Conservation (phyloP, 179 eudicot genomes). For the Heliamphora pulchella region DNA sequence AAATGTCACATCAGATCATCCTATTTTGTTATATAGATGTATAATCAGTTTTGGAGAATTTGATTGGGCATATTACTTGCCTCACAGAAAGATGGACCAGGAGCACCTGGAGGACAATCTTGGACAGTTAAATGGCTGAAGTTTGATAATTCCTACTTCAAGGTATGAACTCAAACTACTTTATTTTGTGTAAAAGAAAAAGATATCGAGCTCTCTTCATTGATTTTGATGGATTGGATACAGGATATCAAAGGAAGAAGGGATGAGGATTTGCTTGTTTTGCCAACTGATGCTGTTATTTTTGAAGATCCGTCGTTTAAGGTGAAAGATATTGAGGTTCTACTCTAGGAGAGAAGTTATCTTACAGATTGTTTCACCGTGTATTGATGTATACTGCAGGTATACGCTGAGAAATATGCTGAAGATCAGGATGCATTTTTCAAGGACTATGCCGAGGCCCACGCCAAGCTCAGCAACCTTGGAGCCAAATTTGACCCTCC, state of each 20-base stretch:
- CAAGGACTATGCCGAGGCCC: conserved; percentile 90
- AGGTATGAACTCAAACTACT: conserved; percentile 35
- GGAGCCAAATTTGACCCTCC: conserved; percentile 97
- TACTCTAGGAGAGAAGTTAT: conserved; percentile 3
- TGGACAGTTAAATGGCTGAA: conserved; percentile 95
- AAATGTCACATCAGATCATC: neutral
- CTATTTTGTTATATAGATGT: neutral
- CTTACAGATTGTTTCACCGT: neutral
- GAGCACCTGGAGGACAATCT: conserved; percentile 97
- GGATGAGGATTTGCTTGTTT: conserved; percentile 86
- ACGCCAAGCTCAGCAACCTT: conserved; percentile 89
- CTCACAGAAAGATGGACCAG: conserved; percentile 94
- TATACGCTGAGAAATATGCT: conserved; percentile 88
- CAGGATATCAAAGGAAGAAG: conserved; percentile 81
- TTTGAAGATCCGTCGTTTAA: conserved; percentile 92
- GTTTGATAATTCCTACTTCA: conserved; percentile 93
- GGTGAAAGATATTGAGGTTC: conserved; percentile 36
- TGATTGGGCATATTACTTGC: conserved; percentile 2
- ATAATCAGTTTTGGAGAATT: conserved; percentile 4
- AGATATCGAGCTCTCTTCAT: conserved; percentile 7
- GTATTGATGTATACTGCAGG: conserved; percentile 35
- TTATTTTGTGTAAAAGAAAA: neutral
- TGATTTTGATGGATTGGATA: conserved; percentile 22
- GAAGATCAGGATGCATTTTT: conserved; percentile 76
- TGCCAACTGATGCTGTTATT: conserved; percentile 94